Evolutionary conservation across 768 basidiomycete genomes (phyloP), one percentile per base, ranked within the genome.

Genomic region (Termitomyces titanicus): DNA sequence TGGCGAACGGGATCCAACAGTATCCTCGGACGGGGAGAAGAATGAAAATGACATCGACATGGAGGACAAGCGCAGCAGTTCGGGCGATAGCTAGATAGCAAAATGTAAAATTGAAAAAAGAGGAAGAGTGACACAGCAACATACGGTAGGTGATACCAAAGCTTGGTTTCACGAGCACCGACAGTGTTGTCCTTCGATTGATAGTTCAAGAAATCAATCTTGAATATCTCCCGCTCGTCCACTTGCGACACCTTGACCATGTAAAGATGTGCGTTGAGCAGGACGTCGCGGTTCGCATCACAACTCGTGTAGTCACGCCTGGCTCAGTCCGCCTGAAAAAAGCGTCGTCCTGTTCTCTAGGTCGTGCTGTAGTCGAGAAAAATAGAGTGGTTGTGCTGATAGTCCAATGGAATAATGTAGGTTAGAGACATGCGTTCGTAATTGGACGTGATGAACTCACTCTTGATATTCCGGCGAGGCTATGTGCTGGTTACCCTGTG

Each of bases 201-300:
- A 71, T 93, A 95, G 71, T 92, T 78, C 55, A 92, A 55, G 64
- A 86, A 80, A n/a, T n/a, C n/a, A 65, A 99, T 97, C 74, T 99
- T 99, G 85, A 98, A 98, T 60, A 99, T 90, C 71, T 99, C 97
- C 49, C 96, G 87, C 67, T 99, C 97, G 64, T 99, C 96, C 34
- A 99, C 97, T 62, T 94, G 94, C 0, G 93, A 95, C 35, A 99
- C 86, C 72, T 98, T 98, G 68, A 98, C 92, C 84, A 99, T 93
- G 73, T 98, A 99, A 27, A 96, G 76, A 70, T 99, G 96, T 0
- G 96, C 95, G 67, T 98, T 99, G 51, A 98, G 82, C 25, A 99
- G 79, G 0, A 98, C 88, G 63, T 96, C 94, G 47, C 91, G 92
- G 66, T 96, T 91, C 42, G 82, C 73, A 59, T 92, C 89, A 9